Conservation (phyloP, 768 basidiomycete species). For the Boletellus ananiceps region DNA sequence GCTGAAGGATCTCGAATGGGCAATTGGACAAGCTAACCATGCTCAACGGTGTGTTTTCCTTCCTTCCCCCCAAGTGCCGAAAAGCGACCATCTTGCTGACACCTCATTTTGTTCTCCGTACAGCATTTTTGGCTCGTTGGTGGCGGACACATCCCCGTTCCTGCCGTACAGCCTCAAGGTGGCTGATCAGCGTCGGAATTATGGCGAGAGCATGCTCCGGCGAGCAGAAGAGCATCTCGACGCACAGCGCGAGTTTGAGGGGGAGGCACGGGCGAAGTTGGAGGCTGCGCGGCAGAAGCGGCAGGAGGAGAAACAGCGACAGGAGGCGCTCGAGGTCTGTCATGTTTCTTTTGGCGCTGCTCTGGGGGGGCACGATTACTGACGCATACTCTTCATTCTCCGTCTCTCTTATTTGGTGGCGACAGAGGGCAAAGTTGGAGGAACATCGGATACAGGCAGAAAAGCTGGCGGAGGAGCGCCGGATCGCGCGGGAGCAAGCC, state of each 20-base stretch:
- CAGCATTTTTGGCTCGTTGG: constrained; percentile 82
- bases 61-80: neutral
- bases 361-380: neutral
- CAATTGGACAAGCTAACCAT: constrained; percentile 75
- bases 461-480: constrained; percentile 75
- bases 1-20: constrained; percentile 71
- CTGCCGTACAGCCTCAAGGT: constrained; percentile 85
- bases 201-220: constrained; percentile 82
- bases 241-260: constrained; percentile 67
- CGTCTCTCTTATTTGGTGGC: neutral
- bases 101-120: neutral
- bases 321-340: constrained; percentile 63
- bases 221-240: constrained; percentile 76
- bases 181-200: constrained; percentile 84
- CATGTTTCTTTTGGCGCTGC: neutral
- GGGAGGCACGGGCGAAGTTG: constrained; percentile 64
- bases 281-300: constrained; percentile 74
- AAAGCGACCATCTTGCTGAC: neutral
- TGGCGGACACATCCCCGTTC: constrained; percentile 59
- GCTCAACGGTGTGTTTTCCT: constrained; percentile 68
- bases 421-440: constrained; percentile 59
- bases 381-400: neutral
- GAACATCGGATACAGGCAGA: constrained; percentile 66
- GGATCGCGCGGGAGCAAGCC: constrained; percentile 71
- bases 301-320: constrained; percentile 70